phyloP scores from a whole-genome alignment of 371 early-diverging fungal species.

The Syncephalis fuscata region DNA sequence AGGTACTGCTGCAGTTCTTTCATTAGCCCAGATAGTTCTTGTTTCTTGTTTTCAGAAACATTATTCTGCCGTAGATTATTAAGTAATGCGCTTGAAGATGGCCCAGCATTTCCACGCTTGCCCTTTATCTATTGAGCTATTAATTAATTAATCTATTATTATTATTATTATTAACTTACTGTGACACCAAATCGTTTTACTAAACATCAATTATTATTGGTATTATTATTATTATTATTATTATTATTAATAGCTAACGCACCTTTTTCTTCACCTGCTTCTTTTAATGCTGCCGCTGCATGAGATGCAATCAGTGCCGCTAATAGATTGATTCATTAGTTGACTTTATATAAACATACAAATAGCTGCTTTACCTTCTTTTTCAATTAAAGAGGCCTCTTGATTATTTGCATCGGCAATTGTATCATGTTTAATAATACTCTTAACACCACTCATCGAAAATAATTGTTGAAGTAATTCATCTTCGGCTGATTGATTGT shows the following conservation, averaged over 20 bases:
- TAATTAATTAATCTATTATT: conserved; percentile 1
- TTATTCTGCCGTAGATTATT: background rate
- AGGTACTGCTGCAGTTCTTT: conserved; percentile 33
- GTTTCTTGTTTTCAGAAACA: conserved; percentile 11
- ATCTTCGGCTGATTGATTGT: conserved; percentile 18
- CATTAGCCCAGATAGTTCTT: conserved; percentile 19
- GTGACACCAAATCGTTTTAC: background rate
- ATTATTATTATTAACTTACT: background rate
- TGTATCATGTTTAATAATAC: conserved; percentile 73
- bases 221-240: background rate
- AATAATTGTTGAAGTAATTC: conserved; percentile 55
- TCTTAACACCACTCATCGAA: conserved; percentile 66
- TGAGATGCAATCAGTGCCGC: conserved; percentile 1
- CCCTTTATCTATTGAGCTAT: conserved; percentile 3
- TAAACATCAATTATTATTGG: background rate
- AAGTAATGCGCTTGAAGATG: background rate
- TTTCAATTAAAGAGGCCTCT: conserved; percentile 46
- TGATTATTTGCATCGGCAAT: conserved; percentile 52
- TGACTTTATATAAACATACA: conserved; percentile 23
- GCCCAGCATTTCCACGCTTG: background rate
- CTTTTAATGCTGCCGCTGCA: background rate
- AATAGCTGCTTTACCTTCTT: conserved; percentile 48
- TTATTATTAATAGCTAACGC: background rate
- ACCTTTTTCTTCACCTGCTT: background rate
- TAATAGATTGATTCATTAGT: conserved; percentile 13